Evolutionary conservation across 148 eudicot genomes (phyloP), one percentile per base, ranked within the genome.

Genomic region (Camellia sinensis): DNA sequence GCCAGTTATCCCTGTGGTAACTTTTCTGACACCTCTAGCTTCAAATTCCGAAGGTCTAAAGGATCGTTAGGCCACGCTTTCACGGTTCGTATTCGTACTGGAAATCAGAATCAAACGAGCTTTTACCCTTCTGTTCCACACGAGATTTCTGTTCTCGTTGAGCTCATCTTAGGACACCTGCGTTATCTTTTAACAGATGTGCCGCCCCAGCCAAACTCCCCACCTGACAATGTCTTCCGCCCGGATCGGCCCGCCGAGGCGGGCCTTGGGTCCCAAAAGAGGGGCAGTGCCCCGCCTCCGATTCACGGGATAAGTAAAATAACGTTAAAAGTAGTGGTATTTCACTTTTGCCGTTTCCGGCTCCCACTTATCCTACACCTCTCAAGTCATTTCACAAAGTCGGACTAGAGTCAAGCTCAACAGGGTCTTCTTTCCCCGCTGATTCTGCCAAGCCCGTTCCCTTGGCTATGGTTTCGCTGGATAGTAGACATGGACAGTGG

Each of bases 101-200:
- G 59, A 82, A 82, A 82, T 82, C 77, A 70, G 61, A 82, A 82
- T 82, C 84, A 82, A 82, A 82, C 72, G 84, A 82, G 80, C 84
- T 77, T 82, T 82, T 77, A 82, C 77, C 80, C 77, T 82, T 82
- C 84, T 82, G 80, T 77, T 82, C 80, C 84, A 82, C 84, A 82
- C 84, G 80, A 82, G 84, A 82, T 82, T 82, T 77, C 77, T 82
- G 84, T 82, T 82, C 80, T 76, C 80, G 79, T 77, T 82, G 80
- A 82, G 84, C 84, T 82, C 80, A 81, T 76, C 84, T 81, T 81
- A 81, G 84, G 84, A 81, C 84, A 81, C 84, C 80, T 81, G 84
- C 75, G 75, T 81, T 78, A 74, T 74, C 77, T 74, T 74, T 74
- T 73, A 74, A 74, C 77, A 81, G 79, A 80, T 80, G 77, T 80